Percentiles rank a stretch among this genome's conserved stretches.
These are phyloP conservation scores for Jaltomata sinuosa DNA, from an alignment of 257 asterid genomes.

Conservation along the genomic window DNA sequence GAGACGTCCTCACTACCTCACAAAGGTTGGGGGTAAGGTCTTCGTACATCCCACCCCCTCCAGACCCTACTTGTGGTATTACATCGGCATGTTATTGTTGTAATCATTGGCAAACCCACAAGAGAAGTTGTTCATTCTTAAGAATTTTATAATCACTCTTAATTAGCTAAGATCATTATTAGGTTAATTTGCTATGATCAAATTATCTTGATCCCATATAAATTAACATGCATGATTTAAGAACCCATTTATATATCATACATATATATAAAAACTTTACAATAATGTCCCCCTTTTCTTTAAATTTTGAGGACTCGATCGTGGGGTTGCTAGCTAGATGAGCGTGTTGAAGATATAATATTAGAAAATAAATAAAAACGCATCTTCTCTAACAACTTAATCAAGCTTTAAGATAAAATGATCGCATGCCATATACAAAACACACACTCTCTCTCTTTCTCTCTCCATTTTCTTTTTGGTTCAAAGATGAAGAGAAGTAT, in stretches of 20 bases:
- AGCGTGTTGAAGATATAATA: neutral
- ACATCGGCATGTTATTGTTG: neutral
- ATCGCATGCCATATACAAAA: neutral
- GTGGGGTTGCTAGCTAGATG: neutral
- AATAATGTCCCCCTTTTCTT: neutral
- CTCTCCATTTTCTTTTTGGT: neutral
- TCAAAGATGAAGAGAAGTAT: slow-evolving; percentile 39
- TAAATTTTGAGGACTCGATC: neutral
- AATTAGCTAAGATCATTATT: neutral
- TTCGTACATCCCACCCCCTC: neutral
- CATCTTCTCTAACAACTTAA: neutral
- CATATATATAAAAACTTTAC: neutral
- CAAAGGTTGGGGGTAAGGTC: neutral
- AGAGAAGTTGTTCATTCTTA: neutral
- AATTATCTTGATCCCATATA: neutral
- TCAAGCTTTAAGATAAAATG: neutral
- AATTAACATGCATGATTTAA: neutral
- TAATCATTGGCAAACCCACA: neutral
- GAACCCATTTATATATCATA: neutral
- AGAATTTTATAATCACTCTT: neutral
- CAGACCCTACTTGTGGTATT: neutral
- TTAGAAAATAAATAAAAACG: neutral
- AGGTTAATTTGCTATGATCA: neutral
- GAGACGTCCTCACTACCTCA: neutral
- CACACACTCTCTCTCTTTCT: neutral